Evolutionary conservation across 345 rosid genomes (phyloP).

Genomic region (Raphanus sativus): DNA sequence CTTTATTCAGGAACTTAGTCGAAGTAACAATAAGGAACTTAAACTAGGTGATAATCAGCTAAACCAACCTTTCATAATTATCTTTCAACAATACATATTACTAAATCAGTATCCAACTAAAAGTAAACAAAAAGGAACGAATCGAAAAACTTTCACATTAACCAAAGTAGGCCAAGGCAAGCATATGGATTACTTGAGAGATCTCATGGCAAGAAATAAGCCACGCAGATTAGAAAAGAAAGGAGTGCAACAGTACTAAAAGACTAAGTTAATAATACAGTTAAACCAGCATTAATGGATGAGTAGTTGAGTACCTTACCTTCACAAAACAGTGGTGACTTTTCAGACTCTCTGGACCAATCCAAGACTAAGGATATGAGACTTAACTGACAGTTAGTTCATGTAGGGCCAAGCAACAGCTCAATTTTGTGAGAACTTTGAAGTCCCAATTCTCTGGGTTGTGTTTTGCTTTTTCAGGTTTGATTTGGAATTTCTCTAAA

Average conservation of each 20-base stretch:
- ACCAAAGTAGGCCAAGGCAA: slow-evolving; percentile 17
- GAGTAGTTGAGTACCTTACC: too few species aligned
- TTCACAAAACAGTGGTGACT: not conserved
- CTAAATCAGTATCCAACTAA: not conserved
- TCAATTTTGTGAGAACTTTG: not conserved
- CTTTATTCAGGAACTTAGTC: not conserved
- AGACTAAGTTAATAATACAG: not conserved
- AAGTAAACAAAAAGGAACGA: not conserved
- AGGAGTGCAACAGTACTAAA: not conserved
- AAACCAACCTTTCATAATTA: too few species aligned
- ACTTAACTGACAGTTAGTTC: too few species aligned
- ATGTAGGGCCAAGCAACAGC: too few species aligned
- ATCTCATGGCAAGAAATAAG: too few species aligned
- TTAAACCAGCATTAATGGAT: not conserved
- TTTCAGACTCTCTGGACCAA: too few species aligned
- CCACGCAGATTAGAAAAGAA: slow-evolving; percentile 21
- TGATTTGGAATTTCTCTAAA: too few species aligned
- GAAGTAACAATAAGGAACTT: not conserved
- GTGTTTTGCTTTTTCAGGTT: too few species aligned
- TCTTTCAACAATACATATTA: not conserved
- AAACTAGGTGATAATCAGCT: too few species aligned
- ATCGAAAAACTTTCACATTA: not conserved
- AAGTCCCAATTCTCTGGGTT: too few species aligned
- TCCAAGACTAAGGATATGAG: too few species aligned
- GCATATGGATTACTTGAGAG: slow-evolving; percentile 4